Base-by-base conservation (phyloP, 208 protist species). In the Crithidia brevicula region DNA sequence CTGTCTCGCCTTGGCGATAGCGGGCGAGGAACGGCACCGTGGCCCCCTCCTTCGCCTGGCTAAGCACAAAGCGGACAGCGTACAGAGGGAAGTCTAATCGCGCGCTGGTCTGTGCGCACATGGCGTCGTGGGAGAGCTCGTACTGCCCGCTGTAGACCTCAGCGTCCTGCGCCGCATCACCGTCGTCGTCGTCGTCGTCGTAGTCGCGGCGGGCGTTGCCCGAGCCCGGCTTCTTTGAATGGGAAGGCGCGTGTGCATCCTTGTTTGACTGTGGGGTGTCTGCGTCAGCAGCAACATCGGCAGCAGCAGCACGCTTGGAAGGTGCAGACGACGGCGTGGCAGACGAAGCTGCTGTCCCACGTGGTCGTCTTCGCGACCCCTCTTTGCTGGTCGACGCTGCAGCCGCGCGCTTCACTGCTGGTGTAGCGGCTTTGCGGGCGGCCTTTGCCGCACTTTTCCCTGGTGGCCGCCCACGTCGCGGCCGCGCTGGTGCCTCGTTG, bases 11-110 rank as follows among this genome's bases (percentile, higher is more conserved):
- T 46, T 85, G 82, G 2, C 92, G 81, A 69, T 97, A 97, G 1
- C 92, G 85, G 18, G 90, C 92, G 23, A 97, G 80, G 59, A 97
- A 97, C 11, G 92, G 92, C 18, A 97, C 85, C 15, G 86, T 97
- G 20, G 82, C 83, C 15, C 87, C 90, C 10, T 90, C 69, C 67
- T 86, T 79, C 5, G 60, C 77, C 74, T 91, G 79, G 47, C 83
- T 76, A 25, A 92, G 36, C 0, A 92, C 84, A 56, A 78, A 96
- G 20, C 75, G 69, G 2, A 82, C 86, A 15, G 71, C 36, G 42
- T 53, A n/a, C 8, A 59, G 42, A 1, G 81, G 72, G 4, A 84
- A 65, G 27, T 25, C 22, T 5, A 96, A 38, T 11, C 85, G 87
- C 23, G 59, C 63, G 13, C 72, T 81, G 25, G 91, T 77, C 13